Conservation (phyloP, 208 protist genomes). For the Porcisia deanei region DNA sequence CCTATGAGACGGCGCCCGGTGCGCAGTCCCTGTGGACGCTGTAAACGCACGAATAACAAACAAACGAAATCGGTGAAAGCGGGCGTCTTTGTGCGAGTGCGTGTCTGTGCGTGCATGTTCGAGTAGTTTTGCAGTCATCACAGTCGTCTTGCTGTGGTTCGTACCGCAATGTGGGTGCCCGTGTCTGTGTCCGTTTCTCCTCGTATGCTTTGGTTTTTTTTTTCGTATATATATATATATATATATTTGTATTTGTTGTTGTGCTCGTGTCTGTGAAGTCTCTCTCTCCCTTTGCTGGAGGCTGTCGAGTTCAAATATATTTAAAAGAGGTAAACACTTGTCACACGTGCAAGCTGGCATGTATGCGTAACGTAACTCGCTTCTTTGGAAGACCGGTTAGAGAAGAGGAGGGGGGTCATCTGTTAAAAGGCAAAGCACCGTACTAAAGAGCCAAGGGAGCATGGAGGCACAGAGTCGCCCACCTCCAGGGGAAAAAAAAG, state of each 20-base stretch:
- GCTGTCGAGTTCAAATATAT: not conserved
- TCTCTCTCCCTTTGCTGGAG: not conserved
- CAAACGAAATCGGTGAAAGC: not conserved
- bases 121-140: not conserved
- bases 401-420: not conserved
- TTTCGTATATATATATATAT: not conserved
- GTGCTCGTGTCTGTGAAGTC: not conserved
- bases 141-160: not conserved
- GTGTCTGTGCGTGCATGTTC: not conserved
- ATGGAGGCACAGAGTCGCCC: not conserved
- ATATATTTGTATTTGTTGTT: not conserved
- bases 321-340: not conserved
- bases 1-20: conserved; percentile 86
- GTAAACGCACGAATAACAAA: not conserved
- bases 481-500: not conserved
- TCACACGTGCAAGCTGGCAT: not conserved
- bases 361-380: not conserved
- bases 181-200: not conserved
- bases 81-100: not conserved
- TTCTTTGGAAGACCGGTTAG: not conserved
- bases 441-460: no score
- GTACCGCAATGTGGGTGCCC: no score
- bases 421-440: not conserved
- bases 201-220: not conserved
- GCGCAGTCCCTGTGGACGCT: conserved; percentile 64